Conservation (phyloP, 306 rosid genomes). For the Myrica gale region DNA sequence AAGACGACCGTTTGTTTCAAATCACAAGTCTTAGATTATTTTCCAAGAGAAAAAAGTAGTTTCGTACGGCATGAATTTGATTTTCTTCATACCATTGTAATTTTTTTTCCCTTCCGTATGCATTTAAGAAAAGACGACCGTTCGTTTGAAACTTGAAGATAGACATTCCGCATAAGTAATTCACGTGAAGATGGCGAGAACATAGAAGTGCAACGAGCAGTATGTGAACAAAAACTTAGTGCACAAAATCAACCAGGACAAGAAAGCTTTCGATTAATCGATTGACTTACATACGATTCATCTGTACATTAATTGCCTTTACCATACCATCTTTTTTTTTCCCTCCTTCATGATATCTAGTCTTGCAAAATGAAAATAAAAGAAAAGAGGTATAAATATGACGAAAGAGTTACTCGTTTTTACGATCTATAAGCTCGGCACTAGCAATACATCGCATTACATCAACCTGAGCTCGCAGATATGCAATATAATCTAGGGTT, state of each 20-base stretch:
- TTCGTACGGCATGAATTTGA: too few relatives aligned
- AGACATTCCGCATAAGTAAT: too few relatives aligned
- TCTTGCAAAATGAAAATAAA: constrained; percentile 31
- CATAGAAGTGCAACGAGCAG: too few relatives aligned
- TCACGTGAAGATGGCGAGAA: too few relatives aligned
- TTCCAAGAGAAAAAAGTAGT: too few relatives aligned
- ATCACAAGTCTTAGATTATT: too few relatives aligned
- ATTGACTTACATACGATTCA: constrained; percentile 37
- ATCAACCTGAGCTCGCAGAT: constrained; percentile 75
- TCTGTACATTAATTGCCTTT: constrained; percentile 48
- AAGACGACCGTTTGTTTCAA: too few relatives aligned
- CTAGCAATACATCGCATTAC: constrained; percentile 62
- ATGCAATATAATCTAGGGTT: constrained; percentile 77
- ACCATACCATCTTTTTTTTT: constrained; percentile 30
- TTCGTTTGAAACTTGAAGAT: too few relatives aligned
- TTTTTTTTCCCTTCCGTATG: too few relatives aligned
- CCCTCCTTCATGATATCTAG: constrained; percentile 29
- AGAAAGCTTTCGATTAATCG: constrained; percentile 31
- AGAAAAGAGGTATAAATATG: background rate
- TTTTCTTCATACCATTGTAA: too few relatives aligned
- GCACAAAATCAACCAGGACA: background rate
- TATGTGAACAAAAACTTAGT: background rate
- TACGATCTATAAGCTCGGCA: constrained; percentile 35
- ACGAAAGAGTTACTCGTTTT: background rate
- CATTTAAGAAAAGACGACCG: too few relatives aligned